Evolutionary conservation across 495 filamentous ascomycete genomes (phyloP).

Genomic region (Cryomyces antarcticus): DNA sequence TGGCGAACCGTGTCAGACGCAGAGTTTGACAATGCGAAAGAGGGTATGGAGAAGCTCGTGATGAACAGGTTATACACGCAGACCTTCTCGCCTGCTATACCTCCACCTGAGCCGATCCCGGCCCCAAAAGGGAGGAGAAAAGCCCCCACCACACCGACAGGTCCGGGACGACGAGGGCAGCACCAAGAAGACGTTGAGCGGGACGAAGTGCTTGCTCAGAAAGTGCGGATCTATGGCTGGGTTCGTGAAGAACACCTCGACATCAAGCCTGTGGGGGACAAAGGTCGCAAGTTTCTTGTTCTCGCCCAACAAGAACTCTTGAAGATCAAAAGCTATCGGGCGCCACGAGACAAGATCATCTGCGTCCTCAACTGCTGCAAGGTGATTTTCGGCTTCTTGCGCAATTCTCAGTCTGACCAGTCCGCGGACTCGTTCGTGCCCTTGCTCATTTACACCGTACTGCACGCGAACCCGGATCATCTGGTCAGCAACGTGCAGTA

Average conservation of each 20-base stretch:
- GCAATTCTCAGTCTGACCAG: constrained; percentile 78
- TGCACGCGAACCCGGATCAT: constrained; percentile 85
- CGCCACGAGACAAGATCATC: constrained; percentile 93
- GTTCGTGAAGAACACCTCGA: constrained; percentile 85
- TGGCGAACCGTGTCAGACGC: constrained; percentile 91
- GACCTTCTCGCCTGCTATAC: constrained; percentile 88
- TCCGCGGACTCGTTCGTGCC: constrained; percentile 95
- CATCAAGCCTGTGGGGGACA: constrained; percentile 67
- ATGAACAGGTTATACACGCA: constrained; percentile 97
- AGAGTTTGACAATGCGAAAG: constrained; percentile 93
- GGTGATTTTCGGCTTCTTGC: constrained; percentile 92
- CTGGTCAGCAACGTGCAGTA: constrained; percentile 97
- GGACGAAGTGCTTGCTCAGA: constrained; percentile 86
- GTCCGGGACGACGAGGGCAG: constrained; percentile 73
- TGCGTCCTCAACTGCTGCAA: constrained; percentile 98
- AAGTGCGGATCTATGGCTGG: constrained; percentile 93
- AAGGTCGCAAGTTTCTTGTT: constrained; percentile 67
- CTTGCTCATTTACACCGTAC: constrained; percentile 83
- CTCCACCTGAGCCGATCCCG: constrained; percentile 52
- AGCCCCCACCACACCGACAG: constrained; percentile 45
- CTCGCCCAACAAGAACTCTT: constrained; percentile 84
- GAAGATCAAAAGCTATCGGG: constrained; percentile 91
- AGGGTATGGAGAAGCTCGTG: constrained; percentile 99
- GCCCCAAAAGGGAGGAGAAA: constrained; percentile 47
- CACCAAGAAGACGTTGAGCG: constrained; percentile 97